Base-by-base conservation (phyloP, 192 early-diverging fungal genomes). In the Dissophora globulifera region DNA sequence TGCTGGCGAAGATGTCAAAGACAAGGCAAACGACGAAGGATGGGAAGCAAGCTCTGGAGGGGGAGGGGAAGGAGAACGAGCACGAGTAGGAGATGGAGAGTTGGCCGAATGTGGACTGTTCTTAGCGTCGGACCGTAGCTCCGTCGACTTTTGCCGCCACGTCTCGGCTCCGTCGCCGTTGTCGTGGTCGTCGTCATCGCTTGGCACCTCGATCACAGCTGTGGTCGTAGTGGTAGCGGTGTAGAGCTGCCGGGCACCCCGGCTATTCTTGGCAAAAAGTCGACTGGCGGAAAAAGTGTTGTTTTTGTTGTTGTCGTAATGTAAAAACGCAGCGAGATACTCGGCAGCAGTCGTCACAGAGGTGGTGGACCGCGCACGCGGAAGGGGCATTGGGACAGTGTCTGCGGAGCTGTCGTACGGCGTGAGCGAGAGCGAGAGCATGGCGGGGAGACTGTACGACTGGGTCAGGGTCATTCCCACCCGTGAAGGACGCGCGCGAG, bases 121-220 rank as follows among this genome's bases (percentile, higher is more conserved):
- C 13, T 33, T 31, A 6, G 26, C 20, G 3, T 25, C 25, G 41
- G 16, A 30, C 31, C 30, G 15, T 8, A n/a, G 19, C 12, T 48
- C 48, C 51, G 47, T 59, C 57, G 57, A 59, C 57, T 59, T 48
- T 59, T 42, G n/a, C n/a, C n/a, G n/a, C n/a, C n/a, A n/a, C n/a
- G 25, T 5, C 23, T 29, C 10, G 31, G 53, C 17, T 35, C 2
- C n/a, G 16, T 32, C 41, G n/a, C 13, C 55, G 20, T 3, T 7
- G 3, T 47, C 27, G n/a, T 59, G 42, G 4, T 25, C 29, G 2
- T 46, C 55, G 5, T 12, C 42, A 8, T 25, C 27, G 11, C 55
- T 43, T 57, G 9, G 11, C 40, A 17, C 13, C 35, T 41, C 41
- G 40, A 32, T 17, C 26, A 32, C 26, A 12, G 11, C 53, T 22